These are phyloP conservation scores for Fusarium penzigii DNA, from an alignment of 2,329 filamentous ascomycete species.

Conservation along the genomic window DNA sequence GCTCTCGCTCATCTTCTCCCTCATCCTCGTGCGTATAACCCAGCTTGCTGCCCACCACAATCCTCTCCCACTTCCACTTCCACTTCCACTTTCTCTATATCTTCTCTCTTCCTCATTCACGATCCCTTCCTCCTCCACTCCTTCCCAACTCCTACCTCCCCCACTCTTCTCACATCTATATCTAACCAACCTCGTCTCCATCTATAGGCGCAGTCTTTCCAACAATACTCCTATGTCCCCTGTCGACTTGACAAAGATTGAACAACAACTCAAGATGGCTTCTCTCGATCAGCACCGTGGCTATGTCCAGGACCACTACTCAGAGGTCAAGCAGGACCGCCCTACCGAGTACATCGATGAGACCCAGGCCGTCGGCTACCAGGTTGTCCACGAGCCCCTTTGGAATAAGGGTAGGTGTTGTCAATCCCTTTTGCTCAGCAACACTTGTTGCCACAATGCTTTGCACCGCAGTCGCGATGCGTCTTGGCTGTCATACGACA, in stretches of 20 bases:
- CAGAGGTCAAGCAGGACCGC: slow-evolving; percentile 55
- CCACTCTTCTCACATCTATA: slow-evolving; percentile 37
- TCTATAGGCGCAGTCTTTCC: slow-evolving; percentile 47
- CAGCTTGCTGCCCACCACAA: slow-evolving; percentile 15
- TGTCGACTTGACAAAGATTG: slow-evolving; percentile 57
- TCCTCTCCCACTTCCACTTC: slow-evolving; percentile 40
- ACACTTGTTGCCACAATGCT: slow-evolving; percentile 12
- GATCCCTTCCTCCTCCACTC: no score
- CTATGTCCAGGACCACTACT: slow-evolving; percentile 58
- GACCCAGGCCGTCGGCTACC: slow-evolving; percentile 57
- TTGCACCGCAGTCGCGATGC: slow-evolving; percentile 6
- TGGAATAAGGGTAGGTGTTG: slow-evolving; percentile 64
- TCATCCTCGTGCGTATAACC: slow-evolving; percentile 45
- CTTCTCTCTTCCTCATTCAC: no score
- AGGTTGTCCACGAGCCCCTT: slow-evolving; percentile 61
- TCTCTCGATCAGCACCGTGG: slow-evolving; percentile 61
- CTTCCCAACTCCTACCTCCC: slow-evolving; percentile 30
- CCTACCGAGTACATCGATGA: slow-evolving; percentile 56
- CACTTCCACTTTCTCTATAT: slow-evolving; percentile 38
- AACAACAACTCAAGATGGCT: slow-evolving; percentile 62
- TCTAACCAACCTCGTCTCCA: slow-evolving; percentile 54
- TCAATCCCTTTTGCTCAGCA: slow-evolving; percentile 3
- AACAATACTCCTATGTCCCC: slow-evolving; percentile 57
- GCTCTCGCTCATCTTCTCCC: slow-evolving; percentile 45
- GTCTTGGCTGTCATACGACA: slow-evolving; percentile 1